A percentile compares a stretch with the other conserved stretches of the same genome.
phyloP scores from a whole-genome alignment of 805 yeast species.

The Saccharomyces cerevisiae region DNA sequence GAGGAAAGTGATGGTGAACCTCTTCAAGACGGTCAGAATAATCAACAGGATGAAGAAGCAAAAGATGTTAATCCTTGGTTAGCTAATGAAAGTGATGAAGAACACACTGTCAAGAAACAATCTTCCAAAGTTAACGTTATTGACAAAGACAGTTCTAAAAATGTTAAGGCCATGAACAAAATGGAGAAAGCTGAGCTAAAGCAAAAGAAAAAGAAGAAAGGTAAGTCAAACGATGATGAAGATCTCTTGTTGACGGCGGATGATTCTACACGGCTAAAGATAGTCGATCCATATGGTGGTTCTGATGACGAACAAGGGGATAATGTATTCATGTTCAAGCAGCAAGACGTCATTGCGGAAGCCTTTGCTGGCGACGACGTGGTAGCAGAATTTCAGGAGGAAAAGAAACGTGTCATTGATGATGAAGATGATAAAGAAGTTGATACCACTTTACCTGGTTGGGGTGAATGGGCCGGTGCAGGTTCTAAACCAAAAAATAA shows the following conservation, averaged over 20 bases:
- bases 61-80: constrained; percentile 47
- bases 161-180: constrained; percentile 41
- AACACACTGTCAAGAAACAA: constrained; percentile 23
- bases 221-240: constrained; percentile 32
- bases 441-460: constrained; percentile 85
- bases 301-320: constrained; percentile 39
- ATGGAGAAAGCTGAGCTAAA: constrained; percentile 31
- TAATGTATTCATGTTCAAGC: constrained; percentile 51
- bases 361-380: constrained; percentile 99
- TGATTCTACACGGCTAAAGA: constrained; percentile 40
- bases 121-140: constrained; percentile 41
- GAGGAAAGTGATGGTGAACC: constrained; percentile 6
- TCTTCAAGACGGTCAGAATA: constrained; percentile 4
- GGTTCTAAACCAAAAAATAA: constrained; percentile 34
- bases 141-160: constrained; percentile 42
- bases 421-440: constrained; percentile 85
- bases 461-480: constrained; percentile 96
- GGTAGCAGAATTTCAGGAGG: constrained; percentile 64
- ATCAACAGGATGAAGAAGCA: constrained; percentile 1
- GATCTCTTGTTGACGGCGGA: constrained; percentile 37
- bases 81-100: constrained; percentile 27
- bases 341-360: constrained; percentile 71
- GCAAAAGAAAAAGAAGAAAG: constrained; percentile 14
- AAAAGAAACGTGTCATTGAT: constrained; percentile 54
- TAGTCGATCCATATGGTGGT: constrained; percentile 42